phyloP scores from a whole-genome alignment of 768 basidiomycete genomes.

The Termitomyces sp. region DNA sequence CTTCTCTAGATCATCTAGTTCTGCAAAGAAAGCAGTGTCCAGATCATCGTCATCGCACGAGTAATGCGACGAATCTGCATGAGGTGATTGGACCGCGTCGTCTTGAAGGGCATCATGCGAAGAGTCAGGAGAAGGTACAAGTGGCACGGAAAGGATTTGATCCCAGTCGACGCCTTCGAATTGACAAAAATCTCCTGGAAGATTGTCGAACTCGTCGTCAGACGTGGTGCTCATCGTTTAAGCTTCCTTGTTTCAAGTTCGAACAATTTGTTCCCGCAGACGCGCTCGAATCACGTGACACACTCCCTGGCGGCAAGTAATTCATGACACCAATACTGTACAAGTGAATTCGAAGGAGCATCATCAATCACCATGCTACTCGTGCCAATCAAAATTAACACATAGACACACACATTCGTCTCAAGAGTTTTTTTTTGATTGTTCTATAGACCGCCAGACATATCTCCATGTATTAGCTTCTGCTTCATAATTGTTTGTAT shows the following conservation, averaged over 20 bases:
- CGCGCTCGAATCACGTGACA: slow-evolving; percentile 9
- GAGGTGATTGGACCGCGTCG: slow-evolving; percentile 10
- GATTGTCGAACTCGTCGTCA: slow-evolving; percentile 47
- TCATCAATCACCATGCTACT: too few species aligned
- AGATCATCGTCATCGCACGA: slow-evolving; percentile 26
- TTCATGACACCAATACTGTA: too few species aligned
- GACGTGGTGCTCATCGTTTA: slow-evolving; percentile 24
- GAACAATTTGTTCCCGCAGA: not conserved
- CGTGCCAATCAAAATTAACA: too few species aligned
- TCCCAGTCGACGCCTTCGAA: slow-evolving; percentile 46
- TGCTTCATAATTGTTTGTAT: too few species aligned
- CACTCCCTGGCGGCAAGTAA: too few species aligned
- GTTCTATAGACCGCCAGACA: too few species aligned
- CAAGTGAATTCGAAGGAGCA: too few species aligned
- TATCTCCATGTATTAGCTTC: too few species aligned
- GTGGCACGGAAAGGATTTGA: slow-evolving; percentile 22
- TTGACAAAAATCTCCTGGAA: slow-evolving; percentile 49
- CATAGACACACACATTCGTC: too few species aligned
- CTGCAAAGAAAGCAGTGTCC: slow-evolving; percentile 30
- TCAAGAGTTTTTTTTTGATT: too few species aligned
- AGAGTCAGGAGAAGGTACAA: slow-evolving; percentile 9
- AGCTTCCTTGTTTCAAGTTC: not conserved
- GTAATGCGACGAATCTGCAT: slow-evolving; percentile 15
- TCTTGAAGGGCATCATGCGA: slow-evolving; percentile 17
- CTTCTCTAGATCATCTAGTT: slow-evolving; percentile 44